Evolutionary conservation across 331 rosid genomes (phyloP).

Genomic region (Arachis monticola): DNA sequence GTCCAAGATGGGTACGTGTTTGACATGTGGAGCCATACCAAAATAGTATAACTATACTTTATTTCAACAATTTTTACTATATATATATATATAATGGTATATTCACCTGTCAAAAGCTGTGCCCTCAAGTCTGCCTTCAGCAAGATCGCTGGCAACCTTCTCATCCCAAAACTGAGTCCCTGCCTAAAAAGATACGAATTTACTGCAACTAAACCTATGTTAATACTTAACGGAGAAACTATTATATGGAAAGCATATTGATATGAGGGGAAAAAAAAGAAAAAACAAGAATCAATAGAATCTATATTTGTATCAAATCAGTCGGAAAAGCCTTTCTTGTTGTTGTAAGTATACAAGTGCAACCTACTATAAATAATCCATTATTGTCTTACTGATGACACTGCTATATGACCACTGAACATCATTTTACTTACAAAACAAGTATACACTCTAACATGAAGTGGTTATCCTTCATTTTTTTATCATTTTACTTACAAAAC

Average conservation of each 20-base stretch:
- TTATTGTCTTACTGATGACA: constrained; percentile 6
- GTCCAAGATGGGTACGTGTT: background rate
- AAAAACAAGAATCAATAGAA: constrained; percentile 9
- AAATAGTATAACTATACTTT: background rate
- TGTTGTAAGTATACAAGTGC: constrained; percentile 3
- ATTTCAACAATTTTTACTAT: constrained; percentile 12
- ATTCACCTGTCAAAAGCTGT: constrained; percentile 86
- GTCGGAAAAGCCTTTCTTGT: background rate
- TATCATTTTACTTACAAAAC: background rate
- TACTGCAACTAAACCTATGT: constrained; percentile 34
- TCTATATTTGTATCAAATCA: background rate
- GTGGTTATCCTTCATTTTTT: constrained; percentile 23
- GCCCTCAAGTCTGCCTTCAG: constrained; percentile 87
- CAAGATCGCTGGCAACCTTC: constrained; percentile 85
- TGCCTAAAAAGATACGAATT: constrained; percentile 63
- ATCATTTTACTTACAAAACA: constrained; percentile 2
- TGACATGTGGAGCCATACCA: background rate
- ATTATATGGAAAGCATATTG: background rate
- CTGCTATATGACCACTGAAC: constrained; percentile 22
- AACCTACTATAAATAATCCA: constrained; percentile 9
- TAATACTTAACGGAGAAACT: constrained; percentile 28
- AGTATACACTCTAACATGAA: background rate
- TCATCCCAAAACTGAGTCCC: constrained; percentile 99
- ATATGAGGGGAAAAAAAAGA: background rate
- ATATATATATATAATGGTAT: constrained; percentile 16